Evolutionary conservation across 495 filamentous ascomycete genomes (phyloP), one percentile per base, ranked within the genome.

Genomic region (Tuber brumale): DNA sequence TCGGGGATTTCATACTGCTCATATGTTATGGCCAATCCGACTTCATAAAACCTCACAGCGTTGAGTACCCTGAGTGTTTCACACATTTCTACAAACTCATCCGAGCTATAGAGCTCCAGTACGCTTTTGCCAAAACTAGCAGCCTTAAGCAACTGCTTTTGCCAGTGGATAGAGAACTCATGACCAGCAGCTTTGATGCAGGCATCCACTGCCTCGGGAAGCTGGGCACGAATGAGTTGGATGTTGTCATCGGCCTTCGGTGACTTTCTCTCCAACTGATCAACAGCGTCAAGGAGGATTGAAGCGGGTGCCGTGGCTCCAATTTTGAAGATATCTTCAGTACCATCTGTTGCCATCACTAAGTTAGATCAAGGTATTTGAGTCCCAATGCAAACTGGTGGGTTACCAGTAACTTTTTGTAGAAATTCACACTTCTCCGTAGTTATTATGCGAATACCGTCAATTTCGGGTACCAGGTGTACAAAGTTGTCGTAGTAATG

Each of bases 71-170:
- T 91, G 27, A 98, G 85, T 18, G 91, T 94, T 84, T 99, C 95
- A 78, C 93, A 97, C 93, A 97, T 97, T 75, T 97, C 94, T 42
- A 99, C 96, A 84, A 98, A 99, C 75, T 98, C 95, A 78, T 99
- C 95, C 81, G 93, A 96, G 84, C 92, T 96, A 85, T 98, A 99
- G 43, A 98, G 89, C 79, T 97, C 95, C 3, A 97, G 88, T 0
- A 97, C 95, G 0, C 95, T 98, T 83, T 99, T 99, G 19, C 95
- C 95, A 83, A 97, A 97, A 0, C 94, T 97, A 0, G 95, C 95
- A 7, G 96, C 95, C 83, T 96, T 97, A 23, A 99, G 87, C 6
- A 99, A 86, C 77, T 95, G 91, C 80, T 98, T 99, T 82, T 99
- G 95, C 93, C 94, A 96, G 80, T 94, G 90, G 3, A 90, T 86